phyloP scores from a whole-genome alignment of 345 rosid genomes.

The Citrus sinensis region DNA sequence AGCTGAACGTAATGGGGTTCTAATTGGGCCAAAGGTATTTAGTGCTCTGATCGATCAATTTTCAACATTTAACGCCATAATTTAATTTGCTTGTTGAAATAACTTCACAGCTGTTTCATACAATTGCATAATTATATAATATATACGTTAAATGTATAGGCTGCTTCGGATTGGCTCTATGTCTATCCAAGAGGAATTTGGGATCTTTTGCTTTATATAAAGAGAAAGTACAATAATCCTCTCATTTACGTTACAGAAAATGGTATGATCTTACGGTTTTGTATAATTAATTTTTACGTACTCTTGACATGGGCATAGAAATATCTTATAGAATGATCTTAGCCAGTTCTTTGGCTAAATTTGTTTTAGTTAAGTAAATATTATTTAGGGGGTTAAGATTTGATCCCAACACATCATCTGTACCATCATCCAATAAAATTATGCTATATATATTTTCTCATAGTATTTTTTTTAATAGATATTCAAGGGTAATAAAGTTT shows the following conservation, averaged over 20 bases:
- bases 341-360: not conserved
- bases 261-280: conserved; percentile 14
- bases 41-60: not conserved
- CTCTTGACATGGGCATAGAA: not conserved
- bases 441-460: too few relatives aligned
- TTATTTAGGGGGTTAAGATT: too few relatives aligned
- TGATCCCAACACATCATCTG: too few relatives aligned
- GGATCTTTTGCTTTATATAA: conserved; percentile 20
- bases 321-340: not conserved
- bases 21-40: conserved; percentile 6
- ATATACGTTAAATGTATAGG: conserved; percentile 7
- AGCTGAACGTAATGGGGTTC: conserved; percentile 20
- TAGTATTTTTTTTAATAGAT: too few relatives aligned
- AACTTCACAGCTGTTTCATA: too few relatives aligned
- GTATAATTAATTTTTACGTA: not conserved
- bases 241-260: conserved; percentile 44
- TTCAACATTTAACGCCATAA: too few relatives aligned
- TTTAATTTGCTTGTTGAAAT: too few relatives aligned
- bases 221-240: conserved; percentile 32
- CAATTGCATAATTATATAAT: not conserved
- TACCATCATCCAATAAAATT: too few relatives aligned
- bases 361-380: too few relatives aligned
- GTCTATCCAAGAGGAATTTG: conserved; percentile 28
- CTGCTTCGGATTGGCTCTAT: conserved; percentile 23
- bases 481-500: too few relatives aligned